These are phyloP conservation scores for Aspergillus bridgeri DNA, from an alignment of 495 filamentous ascomycete species.

Conservation along the genomic window DNA sequence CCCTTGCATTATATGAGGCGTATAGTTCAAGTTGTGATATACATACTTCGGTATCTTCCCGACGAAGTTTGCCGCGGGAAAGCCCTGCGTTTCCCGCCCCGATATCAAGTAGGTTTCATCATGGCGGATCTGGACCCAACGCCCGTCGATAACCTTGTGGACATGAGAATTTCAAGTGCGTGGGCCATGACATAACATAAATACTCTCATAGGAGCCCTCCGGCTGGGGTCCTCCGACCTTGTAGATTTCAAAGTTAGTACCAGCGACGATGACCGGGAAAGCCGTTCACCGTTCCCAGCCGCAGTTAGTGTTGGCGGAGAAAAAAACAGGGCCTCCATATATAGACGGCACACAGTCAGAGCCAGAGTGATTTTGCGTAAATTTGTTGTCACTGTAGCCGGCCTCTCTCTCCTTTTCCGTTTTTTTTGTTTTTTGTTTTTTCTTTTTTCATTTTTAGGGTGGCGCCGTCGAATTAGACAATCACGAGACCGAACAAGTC, in stretches of 20 bases:
- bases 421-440: neutral
- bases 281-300: conserved; percentile 7
- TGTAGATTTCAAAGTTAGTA: conserved; percentile 14
- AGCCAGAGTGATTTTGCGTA: neutral
- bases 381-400: neutral
- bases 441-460: neutral
- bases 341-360: neutral
- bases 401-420: too few relatives aligned
- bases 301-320: conserved; percentile 16
- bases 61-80: conserved; percentile 39
- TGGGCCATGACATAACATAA: conserved; percentile 23
- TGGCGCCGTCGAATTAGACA: conserved; percentile 1
- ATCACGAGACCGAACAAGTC: conserved; percentile 3
- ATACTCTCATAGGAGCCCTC: conserved; percentile 5
- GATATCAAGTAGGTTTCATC: conserved; percentile 22
- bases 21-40: conserved; percentile 31
- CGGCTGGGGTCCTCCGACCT: conserved; percentile 13
- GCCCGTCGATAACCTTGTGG: conserved; percentile 39
- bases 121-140: conserved; percentile 15
- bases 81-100: conserved; percentile 33
- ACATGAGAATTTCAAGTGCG: conserved; percentile 17
- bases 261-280: conserved; percentile 13
- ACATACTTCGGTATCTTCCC: conserved; percentile 23
- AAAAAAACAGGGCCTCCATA: conserved; percentile 1
- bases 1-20: conserved; percentile 11